Base-by-base conservation (phyloP, 2,329 filamentous ascomycete genomes). In the Fusarium sp. region DNA sequence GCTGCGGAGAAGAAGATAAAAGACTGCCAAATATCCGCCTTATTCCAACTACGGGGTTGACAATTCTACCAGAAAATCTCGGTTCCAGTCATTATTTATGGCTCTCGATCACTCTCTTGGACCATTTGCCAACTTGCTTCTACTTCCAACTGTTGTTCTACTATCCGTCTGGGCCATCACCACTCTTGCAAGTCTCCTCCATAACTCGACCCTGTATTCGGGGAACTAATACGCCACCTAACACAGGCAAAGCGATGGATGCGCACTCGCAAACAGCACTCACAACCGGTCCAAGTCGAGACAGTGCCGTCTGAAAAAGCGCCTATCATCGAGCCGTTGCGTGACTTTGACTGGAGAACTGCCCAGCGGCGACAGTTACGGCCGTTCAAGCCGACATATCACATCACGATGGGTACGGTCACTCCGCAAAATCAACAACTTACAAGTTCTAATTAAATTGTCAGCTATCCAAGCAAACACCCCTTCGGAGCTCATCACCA, bases 401-500 rank as follows among this genome's bases (percentile, higher is more conserved):
- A 65, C 29, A 65, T 65, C 15, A 63, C 61, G 0, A 65, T 65
- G 61, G 61, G 61, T 65, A 47, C 11, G 24, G 1, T 5, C 25
- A 6, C 29, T 5, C 1, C 10, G 3, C 24, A 1, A 12, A 11
- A 15, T 10, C 5, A 7, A 10, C 0, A 4, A 1, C 0, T 6
- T 6, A 2, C 3, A 5, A 11, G 1, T 8, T 42, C 45, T 40
- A 10, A 54, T 22, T 48, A 1, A 22, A 5, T 15, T 15, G 5
- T 0, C 11, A 84, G 82, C 76, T 3, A 70, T 85, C 3, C 77
- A 77, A 24, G 73, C 75, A 11, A 74, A 79, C 25, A 67, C 74
- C 0, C 79, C 81, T 0, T 82, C 82, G 0, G 79, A 85, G 11
- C 77, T 86, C 12, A 82, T 87, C 60, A 75, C 79, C 11, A 77